Conservation (phyloP, 148 eudicot species). For the Limonium bicolor region DNA sequence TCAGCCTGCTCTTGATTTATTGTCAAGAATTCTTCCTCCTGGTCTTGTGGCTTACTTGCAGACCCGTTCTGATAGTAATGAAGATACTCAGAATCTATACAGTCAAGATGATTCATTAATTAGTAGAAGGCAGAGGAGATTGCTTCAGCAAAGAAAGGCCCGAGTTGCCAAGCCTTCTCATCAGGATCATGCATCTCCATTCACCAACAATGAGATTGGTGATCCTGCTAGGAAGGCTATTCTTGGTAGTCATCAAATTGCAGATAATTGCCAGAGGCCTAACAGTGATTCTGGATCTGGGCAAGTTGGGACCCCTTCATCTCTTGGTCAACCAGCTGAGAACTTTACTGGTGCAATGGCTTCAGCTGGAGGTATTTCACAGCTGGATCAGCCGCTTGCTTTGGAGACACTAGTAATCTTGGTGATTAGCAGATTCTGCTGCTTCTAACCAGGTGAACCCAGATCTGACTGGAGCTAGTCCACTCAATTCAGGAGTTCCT, state of each 20-base stretch:
- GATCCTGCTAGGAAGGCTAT: slow-evolving; percentile 29
- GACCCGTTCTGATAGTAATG: slow-evolving; percentile 60
- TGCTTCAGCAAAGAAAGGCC: slow-evolving; percentile 75
- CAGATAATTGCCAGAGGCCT: slow-evolving; percentile 29
- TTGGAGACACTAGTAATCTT: too few species aligned
- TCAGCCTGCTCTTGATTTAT: slow-evolving; percentile 87
- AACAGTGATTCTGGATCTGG: slow-evolving; percentile 17
- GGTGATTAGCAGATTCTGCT: slow-evolving; percentile 21
- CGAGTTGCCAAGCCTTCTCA: slow-evolving; percentile 34
- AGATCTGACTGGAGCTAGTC: slow-evolving; percentile 28
- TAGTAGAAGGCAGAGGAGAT: slow-evolving; percentile 67
- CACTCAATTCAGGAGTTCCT: slow-evolving; percentile 37
- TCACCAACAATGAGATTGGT: slow-evolving; percentile 20
- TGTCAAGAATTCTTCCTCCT: slow-evolving; percentile 91
- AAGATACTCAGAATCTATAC: slow-evolving; percentile 29
- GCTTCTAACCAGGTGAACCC: slow-evolving; percentile 21
- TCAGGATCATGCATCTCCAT: slow-evolving; percentile 30
- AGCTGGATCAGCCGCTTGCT: slow-evolving; percentile 27
- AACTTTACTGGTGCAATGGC: slow-evolving; percentile 24
- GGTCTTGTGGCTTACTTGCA: slow-evolving; percentile 96
- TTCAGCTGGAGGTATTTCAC: slow-evolving; percentile 16
- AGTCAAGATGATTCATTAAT: slow-evolving; percentile 51
- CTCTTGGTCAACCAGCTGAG: slow-evolving; percentile 34
- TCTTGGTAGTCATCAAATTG: slow-evolving; percentile 16
- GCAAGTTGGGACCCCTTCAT: slow-evolving; percentile 19